phyloP scores from a whole-genome alignment of 805 yeast genomes.

The Yamadazyma akitaensis region DNA sequence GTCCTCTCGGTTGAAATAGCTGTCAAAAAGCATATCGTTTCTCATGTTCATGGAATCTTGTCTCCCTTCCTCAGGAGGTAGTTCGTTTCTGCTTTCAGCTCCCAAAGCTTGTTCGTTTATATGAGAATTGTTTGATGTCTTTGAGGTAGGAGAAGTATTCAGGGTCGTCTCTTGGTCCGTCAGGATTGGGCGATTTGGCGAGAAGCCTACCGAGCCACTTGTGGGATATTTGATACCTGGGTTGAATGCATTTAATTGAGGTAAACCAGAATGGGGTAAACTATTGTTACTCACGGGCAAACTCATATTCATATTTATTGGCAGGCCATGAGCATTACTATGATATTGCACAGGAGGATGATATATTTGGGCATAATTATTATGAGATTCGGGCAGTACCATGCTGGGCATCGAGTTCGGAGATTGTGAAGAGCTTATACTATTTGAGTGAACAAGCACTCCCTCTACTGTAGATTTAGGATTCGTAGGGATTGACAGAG shows the following conservation, averaged over 20 bases:
- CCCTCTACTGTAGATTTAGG: not conserved
- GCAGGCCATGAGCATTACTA: not conserved
- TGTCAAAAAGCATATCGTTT: constrained; percentile 9
- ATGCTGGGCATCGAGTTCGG: not conserved
- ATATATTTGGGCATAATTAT: not conserved
- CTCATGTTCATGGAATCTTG: not conserved
- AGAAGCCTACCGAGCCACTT: not conserved
- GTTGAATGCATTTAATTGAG: constrained; percentile 5
- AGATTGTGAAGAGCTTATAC: not conserved
- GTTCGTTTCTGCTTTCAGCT: not conserved
- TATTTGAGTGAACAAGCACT: not conserved
- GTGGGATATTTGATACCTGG: constrained; percentile 4
- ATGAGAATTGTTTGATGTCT: constrained; percentile 6
- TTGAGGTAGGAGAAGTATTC: constrained; percentile 10
- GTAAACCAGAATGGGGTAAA: not conserved
- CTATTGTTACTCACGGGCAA: not conserved
- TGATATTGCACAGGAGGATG: not conserved
- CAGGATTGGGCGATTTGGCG: not conserved
- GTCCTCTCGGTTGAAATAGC: constrained; percentile 23
- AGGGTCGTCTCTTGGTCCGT: constrained; percentile 3
- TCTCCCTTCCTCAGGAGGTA: not conserved
- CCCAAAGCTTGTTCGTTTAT: not conserved
- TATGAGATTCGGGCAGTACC: not conserved
- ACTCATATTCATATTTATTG: not conserved
- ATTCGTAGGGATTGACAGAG: not conserved